Evolutionary conservation across 2,329 filamentous ascomycete genomes (phyloP), one percentile per base, ranked within the genome.

Genomic region (Colletotrichum gigasporum): DNA sequence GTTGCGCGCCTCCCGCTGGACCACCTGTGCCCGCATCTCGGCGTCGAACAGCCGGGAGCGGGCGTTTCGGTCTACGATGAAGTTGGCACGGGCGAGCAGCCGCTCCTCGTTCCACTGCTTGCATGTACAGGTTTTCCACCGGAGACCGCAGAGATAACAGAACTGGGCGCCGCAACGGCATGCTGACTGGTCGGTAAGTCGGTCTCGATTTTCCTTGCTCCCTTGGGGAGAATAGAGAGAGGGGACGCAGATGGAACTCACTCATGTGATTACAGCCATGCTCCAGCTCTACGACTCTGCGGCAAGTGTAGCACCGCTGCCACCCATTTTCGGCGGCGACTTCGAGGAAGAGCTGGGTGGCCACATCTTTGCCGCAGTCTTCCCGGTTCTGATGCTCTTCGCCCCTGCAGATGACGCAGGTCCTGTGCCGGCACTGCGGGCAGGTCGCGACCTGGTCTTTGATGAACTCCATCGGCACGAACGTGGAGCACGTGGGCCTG

Each of bases 221-320:
- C n/a, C n/a, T n/a, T n/a, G n/a, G 20, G 22, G 44, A 50, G 35
- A 10, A 11, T n/a, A 39, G 12, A 39, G 41, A 22, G 45, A 65
- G 47, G 39, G 22, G 26, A 14, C 9, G 30, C 47, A 39, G 45
- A 35, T 52, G 12, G 22, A 5, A 81, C 83, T 70, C 67, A 88
- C 86, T 85, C 3, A 89, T 88, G 53, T 89, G 86, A 52, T 84
- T 77, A 63, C 87, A 89, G 2, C 87, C 86, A 0, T 34, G n/a
- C 0, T 70, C 28, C 0, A 86, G 72, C 71, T 87, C 84, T 0
- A 89, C 77, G 11, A 89, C 32, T 1, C 75, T 63, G 2, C 66
- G 68, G 67, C 87, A 89, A 0, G 66, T 59, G 4, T 69, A 71
- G 62, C 87, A 89, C 2, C 80, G 74, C 70, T 85, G 80, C 86